These are phyloP conservation scores for Candida stauntonica DNA, from an alignment of 805 yeast genomes.

Conservation along the genomic window DNA sequence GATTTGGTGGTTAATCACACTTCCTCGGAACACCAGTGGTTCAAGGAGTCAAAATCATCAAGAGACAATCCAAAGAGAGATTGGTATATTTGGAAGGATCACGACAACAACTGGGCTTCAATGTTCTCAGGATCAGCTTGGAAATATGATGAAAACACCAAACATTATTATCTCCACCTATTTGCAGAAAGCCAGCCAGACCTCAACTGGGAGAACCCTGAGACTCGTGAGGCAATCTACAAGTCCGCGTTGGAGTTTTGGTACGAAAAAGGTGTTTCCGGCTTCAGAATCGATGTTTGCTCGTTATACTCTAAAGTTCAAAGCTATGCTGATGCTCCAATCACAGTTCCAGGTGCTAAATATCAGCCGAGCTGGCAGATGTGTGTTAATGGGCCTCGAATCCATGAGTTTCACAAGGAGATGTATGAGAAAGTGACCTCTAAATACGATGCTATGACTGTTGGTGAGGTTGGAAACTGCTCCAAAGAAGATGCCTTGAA, in stretches of 20 bases:
- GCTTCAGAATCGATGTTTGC: conserved; percentile 55
- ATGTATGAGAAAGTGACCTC: conserved; percentile 39
- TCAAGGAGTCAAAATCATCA: conserved; percentile 49
- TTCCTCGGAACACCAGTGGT: conserved; percentile 53
- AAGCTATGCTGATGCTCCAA: conserved; percentile 44
- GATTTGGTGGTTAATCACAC: conserved; percentile 59
- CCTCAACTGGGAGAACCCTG: conserved; percentile 53
- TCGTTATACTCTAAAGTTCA: conserved; percentile 47
- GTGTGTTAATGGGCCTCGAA: conserved; percentile 46
- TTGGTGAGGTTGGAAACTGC: conserved; percentile 50
- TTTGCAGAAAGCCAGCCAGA: conserved; percentile 56
- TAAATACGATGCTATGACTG: conserved; percentile 50
- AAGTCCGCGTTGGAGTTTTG: conserved; percentile 46
- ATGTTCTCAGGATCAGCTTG: conserved; percentile 53
- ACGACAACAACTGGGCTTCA: conserved; percentile 55
- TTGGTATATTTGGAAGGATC: conserved; percentile 54
- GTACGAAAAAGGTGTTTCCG: conserved; percentile 53
- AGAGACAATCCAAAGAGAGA: conserved; percentile 51
- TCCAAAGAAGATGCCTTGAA: conserved; percentile 38
- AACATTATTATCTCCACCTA: conserved; percentile 51
- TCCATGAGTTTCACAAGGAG: conserved; percentile 55
- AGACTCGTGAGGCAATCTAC: conserved; percentile 33
- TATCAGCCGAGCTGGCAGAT: conserved; percentile 36
- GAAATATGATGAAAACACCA: conserved; percentile 49
- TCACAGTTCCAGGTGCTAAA: conserved; percentile 35